phyloP scores from a whole-genome alignment of 2,329 filamentous ascomycete species.

The Epichloe scottii region DNA sequence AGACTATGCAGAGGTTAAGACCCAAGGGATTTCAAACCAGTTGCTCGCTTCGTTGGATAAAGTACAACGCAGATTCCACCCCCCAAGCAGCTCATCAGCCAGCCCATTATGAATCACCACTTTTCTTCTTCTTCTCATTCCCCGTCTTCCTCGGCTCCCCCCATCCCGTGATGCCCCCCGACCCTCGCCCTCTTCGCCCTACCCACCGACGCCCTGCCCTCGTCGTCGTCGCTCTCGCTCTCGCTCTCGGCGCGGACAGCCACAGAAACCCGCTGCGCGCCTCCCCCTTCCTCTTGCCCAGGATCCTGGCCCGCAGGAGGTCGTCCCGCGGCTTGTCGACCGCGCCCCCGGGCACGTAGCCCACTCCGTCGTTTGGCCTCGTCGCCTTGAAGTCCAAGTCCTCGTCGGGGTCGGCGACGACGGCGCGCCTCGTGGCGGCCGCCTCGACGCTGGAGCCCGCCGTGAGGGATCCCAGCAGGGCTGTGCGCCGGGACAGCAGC shows the following conservation, averaged over 20 bases:
- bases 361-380: slow-evolving; percentile 26
- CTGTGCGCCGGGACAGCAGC: slow-evolving; percentile 22
- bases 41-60: neutral
- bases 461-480: slow-evolving; percentile 20
- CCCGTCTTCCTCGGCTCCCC: neutral
- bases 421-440: slow-evolving; percentile 8
- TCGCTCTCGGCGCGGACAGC: slow-evolving; percentile 7
- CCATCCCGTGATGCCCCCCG: neutral
- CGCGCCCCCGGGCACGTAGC: slow-evolving; percentile 23
- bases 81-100: too few relatives aligned
- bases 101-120: neutral
- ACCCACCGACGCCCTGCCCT: slow-evolving; percentile 25
- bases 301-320: neutral
- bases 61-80: too few relatives aligned
- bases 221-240: slow-evolving; percentile 24
- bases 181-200: slow-evolving; percentile 10
- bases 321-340: neutral
- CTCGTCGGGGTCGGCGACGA: slow-evolving; percentile 2
- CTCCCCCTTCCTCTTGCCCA: slow-evolving; percentile 11
- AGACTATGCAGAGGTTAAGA: neutral
- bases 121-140: neutral
- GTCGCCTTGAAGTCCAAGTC: neutral
- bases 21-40: neutral
- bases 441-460: too few relatives aligned
- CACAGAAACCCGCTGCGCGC: slow-evolving; percentile 6